Percentiles rank a stretch among this genome's conserved stretches.
Evolutionary conservation across 106 monocot species (phyloP).

Genomic region (Acorus calamus): DNA sequence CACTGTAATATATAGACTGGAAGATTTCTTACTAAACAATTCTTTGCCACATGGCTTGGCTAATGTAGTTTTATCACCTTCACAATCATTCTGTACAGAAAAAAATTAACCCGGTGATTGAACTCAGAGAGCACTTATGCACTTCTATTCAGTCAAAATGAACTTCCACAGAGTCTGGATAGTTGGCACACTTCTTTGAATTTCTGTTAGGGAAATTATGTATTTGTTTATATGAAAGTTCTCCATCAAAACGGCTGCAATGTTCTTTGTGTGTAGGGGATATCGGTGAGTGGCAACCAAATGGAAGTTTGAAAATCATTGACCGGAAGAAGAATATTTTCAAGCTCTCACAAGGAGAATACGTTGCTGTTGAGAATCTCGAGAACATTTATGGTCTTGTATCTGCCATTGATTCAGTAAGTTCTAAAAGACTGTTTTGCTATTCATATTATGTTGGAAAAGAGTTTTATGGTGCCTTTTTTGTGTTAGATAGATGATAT

Average conservation of each 20-base stretch:
- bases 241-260: background rate
- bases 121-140: too few species aligned
- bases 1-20: too few species aligned
- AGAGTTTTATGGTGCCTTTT: too few species aligned
- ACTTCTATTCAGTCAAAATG: too few species aligned
- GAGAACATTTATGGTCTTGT: constrained; percentile 73
- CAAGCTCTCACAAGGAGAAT: constrained; percentile 97
- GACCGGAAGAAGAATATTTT: constrained; percentile 96
- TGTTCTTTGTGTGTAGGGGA: constrained; percentile 48
- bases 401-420: constrained; percentile 63
- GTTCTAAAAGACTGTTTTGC: background rate
- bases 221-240: background rate
- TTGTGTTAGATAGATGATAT: too few species aligned
- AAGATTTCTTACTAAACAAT: too few species aligned
- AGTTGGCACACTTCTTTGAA: too few species aligned
- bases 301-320: constrained; percentile 92
- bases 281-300: constrained; percentile 82
- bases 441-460: background rate
- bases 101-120: too few species aligned
- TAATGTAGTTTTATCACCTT: too few species aligned
- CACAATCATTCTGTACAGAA: too few species aligned
- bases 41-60: too few species aligned
- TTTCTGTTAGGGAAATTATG: background rate
- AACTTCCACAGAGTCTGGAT: too few species aligned
- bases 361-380: constrained; percentile 92